Conservation (phyloP, 2,329 filamentous ascomycete genomes). For the Fusarium virguliforme region DNA sequence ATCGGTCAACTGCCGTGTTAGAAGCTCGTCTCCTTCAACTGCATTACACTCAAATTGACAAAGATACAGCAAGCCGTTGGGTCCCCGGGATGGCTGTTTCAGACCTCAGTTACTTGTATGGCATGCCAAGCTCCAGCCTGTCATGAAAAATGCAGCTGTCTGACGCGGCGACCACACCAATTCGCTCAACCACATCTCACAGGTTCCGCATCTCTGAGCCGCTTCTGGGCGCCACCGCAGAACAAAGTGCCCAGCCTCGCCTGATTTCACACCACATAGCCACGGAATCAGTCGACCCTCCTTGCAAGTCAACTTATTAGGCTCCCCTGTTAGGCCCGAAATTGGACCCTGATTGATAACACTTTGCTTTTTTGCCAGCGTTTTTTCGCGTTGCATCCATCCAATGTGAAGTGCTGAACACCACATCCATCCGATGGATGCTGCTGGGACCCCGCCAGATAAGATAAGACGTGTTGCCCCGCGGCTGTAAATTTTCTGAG, state of each 20-base stretch:
- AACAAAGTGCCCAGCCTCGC: background rate
- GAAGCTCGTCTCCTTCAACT: background rate
- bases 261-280: conserved; percentile 6
- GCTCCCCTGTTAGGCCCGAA: background rate
- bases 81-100: background rate
- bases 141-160: conserved; percentile 3
- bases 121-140: conserved; percentile 5
- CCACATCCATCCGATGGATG: too few species aligned
- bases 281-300: conserved; percentile 8
- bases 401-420: background rate
- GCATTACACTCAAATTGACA: background rate
- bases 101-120: conserved; percentile 4
- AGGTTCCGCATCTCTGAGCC: conserved; percentile 7
- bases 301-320: background rate
- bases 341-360: conserved; percentile 16
- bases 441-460: conserved; percentile 31
- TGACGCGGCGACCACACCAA: conserved; percentile 9
- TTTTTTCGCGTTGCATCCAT: conserved; percentile 14
- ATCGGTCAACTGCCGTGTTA: background rate
- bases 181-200: conserved; percentile 8
- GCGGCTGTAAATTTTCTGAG: conserved; percentile 53
- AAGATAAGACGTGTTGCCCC: conserved; percentile 52
- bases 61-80: background rate
- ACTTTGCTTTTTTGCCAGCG: conserved; percentile 14
- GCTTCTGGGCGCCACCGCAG: conserved; percentile 1